Evolutionary conservation across 306 rosid species (phyloP), one percentile per base, ranked within the genome.

Genomic region (Cucurbita ficifolia): DNA sequence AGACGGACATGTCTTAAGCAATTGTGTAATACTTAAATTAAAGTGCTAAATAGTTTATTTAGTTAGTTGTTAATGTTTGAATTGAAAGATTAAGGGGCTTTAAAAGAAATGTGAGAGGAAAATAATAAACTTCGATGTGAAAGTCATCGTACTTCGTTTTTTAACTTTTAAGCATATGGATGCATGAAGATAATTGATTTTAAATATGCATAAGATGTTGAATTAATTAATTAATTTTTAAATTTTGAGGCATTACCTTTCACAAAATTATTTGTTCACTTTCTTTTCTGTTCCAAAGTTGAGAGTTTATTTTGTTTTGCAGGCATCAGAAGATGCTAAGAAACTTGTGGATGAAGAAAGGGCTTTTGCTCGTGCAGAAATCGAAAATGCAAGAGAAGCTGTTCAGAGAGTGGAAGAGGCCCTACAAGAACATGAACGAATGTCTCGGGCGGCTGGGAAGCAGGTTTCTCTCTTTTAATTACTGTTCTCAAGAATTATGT

Each of bases 291-390:
- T 56, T 63, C 53, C 22, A 6, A 17, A 60, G 72, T 22, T 81
- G 64, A 83, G 46, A 76, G 69, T 76, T 78, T 74, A 40, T 57
- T 61, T 67, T 75, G 63, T 67, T 78, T 78, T 84, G 79, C 59
- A 92, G 98, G 96, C 98, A 79, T 92, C 98, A 49, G 92, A 87
- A 80, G 98, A 92, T 79, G 98, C 98, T 74, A 89, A 87, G 75
- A 86, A 83, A 76, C 90, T 92, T 70, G 98, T 89, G 13, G 92
- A 92, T 63, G 89, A 85, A 82, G 98, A 92, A 83, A 83, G 98
- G 79, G 98, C 98, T 79, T 89, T 88, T 89, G 95, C 98, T 77
- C 96, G 96, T 54, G 84, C 86, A 73, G 98, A 92, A 88, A 92
- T 92, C 74, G 98, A 92, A 55, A 83, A 76, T 88, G 98, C 98